Percentiles rank a stretch among this genome's conserved stretches.
Conservation (phyloP, 108 stramenopile genomes). For the Cylindrotheca fusiformis region DNA sequence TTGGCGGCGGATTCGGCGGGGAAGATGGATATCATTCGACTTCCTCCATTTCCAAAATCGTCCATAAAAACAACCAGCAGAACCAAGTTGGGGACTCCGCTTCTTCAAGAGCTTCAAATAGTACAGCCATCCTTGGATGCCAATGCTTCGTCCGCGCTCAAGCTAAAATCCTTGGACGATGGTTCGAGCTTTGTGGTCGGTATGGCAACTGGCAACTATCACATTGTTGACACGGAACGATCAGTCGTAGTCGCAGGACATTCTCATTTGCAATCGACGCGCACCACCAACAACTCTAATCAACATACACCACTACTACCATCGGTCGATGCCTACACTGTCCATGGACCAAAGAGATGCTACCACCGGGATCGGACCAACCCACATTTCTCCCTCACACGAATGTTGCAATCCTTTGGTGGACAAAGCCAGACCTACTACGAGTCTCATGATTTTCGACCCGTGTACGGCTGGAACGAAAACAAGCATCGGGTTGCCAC, state of each 20-base stretch:
- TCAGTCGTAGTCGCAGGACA: background rate
- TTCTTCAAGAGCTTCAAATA: background rate
- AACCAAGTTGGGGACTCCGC: background rate
- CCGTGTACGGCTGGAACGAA: conserved; percentile 1
- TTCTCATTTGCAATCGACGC: background rate
- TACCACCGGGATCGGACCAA: conserved; percentile 16
- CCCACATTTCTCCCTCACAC: conserved; percentile 6
- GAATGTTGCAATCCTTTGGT: background rate
- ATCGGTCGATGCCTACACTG: background rate
- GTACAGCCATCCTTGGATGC: background rate
- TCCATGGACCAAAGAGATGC: conserved; percentile 3
- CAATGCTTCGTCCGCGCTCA: background rate
- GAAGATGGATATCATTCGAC: conserved; percentile 16
- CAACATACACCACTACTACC: conserved; percentile 1
- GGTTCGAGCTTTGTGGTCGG: conserved; percentile 16
- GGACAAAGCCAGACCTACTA: background rate
- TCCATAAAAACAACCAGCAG: background rate
- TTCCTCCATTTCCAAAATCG: background rate
- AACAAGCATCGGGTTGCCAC: background rate
- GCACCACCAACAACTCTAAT: background rate
- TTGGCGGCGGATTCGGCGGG: conserved; percentile 21
- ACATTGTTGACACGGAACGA: conserved; percentile 6
- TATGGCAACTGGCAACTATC: conserved; percentile 1
- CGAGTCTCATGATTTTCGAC: conserved; percentile 1
- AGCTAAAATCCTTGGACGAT: background rate